Base-by-base conservation (phyloP, 1,139 yeast genomes). In the Debaryomyces sp. region DNA sequence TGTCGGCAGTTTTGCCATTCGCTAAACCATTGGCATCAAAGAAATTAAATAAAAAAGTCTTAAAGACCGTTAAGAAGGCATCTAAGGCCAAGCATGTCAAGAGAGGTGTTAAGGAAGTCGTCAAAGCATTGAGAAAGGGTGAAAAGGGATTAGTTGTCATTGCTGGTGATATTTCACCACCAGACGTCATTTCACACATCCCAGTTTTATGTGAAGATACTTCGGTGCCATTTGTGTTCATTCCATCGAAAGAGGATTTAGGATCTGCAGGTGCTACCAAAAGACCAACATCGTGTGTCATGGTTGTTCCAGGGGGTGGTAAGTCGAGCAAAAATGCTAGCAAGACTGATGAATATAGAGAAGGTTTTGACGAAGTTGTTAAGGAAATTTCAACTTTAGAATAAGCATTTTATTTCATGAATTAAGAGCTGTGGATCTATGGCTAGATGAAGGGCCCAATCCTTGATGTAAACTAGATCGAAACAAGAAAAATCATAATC, bases 181-280 rank as follows among this genome's bases (percentile, higher is more conserved):
- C 94, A 47, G 99, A 95, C 68, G 99, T 95, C 44, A 89, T 95
- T 60, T 91, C 97, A 40, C 99, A 95, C 68, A 82, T 95, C 51
- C 99, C 99, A 49, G 97, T 95, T 44, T 81, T 95, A 55, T 95
- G 99, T 75, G 99, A 95, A 75, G 99, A 95, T 70, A 76, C 81
- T 56, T 76, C 89, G 46, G 97, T 94, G 45, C 97, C 97, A 62
- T 94, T 77, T 66, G 82, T 94, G 45, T 94, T 94, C 71, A 84
- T 94, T 56, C 99, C 99, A 60, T 90, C 97, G 47, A 94, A 94
- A 74, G 98, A 94, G 75, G 99, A 94, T 66, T 81, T 95, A 59
- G 99, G 99, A 35, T 87, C 96, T 55, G 99, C 99, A 29, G 98
- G 99, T 65, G 96, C 97, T 54, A 94, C 99, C 53, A 94, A 94